A percentile compares a stretch with the other conserved stretches of the same genome.
phyloP scores from a whole-genome alignment of 495 filamentous ascomycete genomes.

The Bathelium albidoporum region DNA sequence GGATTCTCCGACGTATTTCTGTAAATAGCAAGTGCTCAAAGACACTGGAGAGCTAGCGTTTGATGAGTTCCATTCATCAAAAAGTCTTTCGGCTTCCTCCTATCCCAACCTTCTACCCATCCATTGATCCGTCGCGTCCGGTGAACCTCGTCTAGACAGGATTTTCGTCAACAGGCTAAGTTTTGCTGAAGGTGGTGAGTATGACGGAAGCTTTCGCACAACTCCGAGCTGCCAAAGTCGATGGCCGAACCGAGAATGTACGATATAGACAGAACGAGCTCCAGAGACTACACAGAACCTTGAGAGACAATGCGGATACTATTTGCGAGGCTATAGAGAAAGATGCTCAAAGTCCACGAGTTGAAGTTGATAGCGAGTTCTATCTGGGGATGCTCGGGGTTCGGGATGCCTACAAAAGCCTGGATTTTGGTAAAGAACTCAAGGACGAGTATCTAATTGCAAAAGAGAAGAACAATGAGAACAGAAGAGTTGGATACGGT shows the following conservation, averaged over 20 bases:
- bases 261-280: conserved; percentile 40
- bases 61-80: conserved; percentile 21
- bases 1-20: too few species aligned
- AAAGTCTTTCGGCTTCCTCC: conserved; percentile 7
- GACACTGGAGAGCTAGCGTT: too few species aligned
- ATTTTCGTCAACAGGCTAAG: too few species aligned
- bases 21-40: too few species aligned
- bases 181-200: too few species aligned
- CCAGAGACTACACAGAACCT: conserved; percentile 31
- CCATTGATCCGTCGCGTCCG: too few species aligned
- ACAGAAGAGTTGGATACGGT: conserved; percentile 28
- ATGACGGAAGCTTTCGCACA: conserved; percentile 29
- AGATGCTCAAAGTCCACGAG: conserved; percentile 29
- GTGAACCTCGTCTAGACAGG: too few species aligned
- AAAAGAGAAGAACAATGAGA: conserved; percentile 30
- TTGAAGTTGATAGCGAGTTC: conserved; percentile 38
- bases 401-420: conserved; percentile 33
- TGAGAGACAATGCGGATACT: conserved; percentile 26
- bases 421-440: conserved; percentile 34
- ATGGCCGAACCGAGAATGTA: conserved; percentile 39
- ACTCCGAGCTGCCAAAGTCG: conserved; percentile 35
- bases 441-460: conserved; percentile 42
- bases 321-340: conserved; percentile 34
- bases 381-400: conserved; percentile 34
- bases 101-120: too few species aligned